phyloP scores from a whole-genome alignment of 176 grass and related monocot species.

The Secale cereale region DNA sequence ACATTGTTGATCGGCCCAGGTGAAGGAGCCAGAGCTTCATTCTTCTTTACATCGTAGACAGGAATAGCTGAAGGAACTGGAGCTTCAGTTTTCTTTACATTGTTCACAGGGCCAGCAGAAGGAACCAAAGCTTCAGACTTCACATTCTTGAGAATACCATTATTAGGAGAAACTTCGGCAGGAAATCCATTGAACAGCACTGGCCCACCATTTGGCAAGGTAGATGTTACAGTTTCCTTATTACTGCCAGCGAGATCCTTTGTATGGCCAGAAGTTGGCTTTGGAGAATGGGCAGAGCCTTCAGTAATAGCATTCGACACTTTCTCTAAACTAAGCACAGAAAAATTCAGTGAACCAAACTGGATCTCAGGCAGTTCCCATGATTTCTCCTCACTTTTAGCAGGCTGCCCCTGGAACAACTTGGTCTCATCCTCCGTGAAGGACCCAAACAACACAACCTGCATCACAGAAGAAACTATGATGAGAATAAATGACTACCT shows the following conservation, averaged over 20 bases:
- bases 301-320: constrained; percentile 22
- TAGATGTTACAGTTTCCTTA: constrained; percentile 23
- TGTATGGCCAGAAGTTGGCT: constrained; percentile 18
- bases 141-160: constrained; percentile 15
- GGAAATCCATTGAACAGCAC: constrained; percentile 49
- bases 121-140: background rate
- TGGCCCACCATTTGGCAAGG: constrained; percentile 28
- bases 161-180: constrained; percentile 26
- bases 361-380: constrained; percentile 48
- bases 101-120: background rate
- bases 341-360: constrained; percentile 73
- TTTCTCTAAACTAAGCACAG: constrained; percentile 41
- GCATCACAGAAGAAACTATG: constrained; percentile 8
- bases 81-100: background rate
- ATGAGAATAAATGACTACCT: background rate
- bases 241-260: constrained; percentile 17
- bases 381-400: constrained; percentile 21
- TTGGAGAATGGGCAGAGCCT: constrained; percentile 34
- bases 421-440: constrained; percentile 80
- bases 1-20: background rate
- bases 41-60: constrained; percentile 18
- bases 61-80: background rate
- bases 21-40: constrained; percentile 3
- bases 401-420: constrained; percentile 41
- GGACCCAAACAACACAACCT: constrained; percentile 77